Percentiles rank a stretch among this genome's conserved stretches.
Conservation (phyloP, 2,329 filamentous ascomycete species). For the Emergomyces pasteurianus region DNA sequence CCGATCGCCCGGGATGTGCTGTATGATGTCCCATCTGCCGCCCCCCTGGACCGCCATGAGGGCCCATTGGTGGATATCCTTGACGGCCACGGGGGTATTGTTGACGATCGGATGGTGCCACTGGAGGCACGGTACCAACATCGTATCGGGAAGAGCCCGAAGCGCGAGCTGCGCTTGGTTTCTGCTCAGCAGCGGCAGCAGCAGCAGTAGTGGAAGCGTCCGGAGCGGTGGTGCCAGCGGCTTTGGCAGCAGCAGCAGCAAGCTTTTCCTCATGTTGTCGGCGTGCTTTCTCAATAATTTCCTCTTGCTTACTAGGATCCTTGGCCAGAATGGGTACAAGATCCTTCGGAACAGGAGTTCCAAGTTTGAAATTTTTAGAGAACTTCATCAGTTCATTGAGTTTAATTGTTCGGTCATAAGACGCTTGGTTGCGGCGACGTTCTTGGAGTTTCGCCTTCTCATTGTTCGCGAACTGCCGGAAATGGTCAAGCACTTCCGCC, state of each 20-base stretch:
- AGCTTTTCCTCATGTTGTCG: constrained; percentile 54
- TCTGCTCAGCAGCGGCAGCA: constrained; percentile 38
- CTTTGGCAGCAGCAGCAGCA: constrained; percentile 12
- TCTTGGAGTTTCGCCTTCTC: constrained; percentile 52
- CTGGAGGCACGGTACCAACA: constrained; percentile 23
- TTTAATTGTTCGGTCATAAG: constrained; percentile 78
- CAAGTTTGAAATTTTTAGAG: constrained; percentile 83
- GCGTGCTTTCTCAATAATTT: constrained; percentile 81
- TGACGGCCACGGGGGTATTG: constrained; percentile 36
- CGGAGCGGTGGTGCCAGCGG: constrained; percentile 4
- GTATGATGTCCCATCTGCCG: constrained; percentile 32
- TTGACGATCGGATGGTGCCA: constrained; percentile 34
- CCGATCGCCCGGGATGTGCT: constrained; percentile 29
- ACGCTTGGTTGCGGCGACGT: constrained; percentile 42
- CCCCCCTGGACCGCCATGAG: constrained; percentile 30
- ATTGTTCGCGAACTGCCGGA: constrained; percentile 51
- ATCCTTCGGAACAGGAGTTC: constrained; percentile 82
- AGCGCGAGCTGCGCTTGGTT: constrained; percentile 34
- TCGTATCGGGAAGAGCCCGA: constrained; percentile 38
- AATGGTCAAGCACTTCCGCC: constrained; percentile 48
- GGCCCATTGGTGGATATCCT: constrained; percentile 35
- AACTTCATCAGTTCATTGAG: constrained; percentile 93
- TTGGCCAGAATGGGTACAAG: constrained; percentile 92
- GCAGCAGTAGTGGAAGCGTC: constrained; percentile 8
- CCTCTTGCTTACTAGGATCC: constrained; percentile 84